phyloP scores from a whole-genome alignment of 441 rosid genomes.

The Populus trichocarpa region DNA sequence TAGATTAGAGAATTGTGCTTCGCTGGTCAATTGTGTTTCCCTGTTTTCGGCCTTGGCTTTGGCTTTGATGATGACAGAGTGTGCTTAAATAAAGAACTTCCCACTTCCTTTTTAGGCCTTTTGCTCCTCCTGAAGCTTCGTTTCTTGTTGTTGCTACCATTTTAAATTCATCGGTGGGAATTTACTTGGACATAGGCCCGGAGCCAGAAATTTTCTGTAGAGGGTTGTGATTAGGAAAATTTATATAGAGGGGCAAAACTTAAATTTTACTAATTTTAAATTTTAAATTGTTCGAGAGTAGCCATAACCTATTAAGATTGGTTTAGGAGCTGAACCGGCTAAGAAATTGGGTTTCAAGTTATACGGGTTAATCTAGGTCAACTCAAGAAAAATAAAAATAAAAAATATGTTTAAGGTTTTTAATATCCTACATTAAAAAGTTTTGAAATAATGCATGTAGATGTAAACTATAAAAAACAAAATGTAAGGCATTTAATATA shows the following conservation, averaged over 20 bases:
- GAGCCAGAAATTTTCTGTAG: neutral
- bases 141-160: neutral
- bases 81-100: neutral
- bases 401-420: no score
- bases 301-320: no score
- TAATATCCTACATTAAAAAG: no score
- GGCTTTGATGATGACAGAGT: neutral
- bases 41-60: neutral
- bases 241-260: neutral
- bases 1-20: neutral
- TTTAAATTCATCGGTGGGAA: no score
- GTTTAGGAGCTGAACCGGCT: no score
- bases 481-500: no score
- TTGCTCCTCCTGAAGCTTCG: neutral
- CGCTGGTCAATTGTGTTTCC: neutral
- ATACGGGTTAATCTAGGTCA: rapidly evolving
- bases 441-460: no score
- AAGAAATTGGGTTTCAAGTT: no score
- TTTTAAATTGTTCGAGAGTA: neutral
- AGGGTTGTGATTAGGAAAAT: no score
- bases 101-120: neutral
- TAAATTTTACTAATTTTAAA: no score
- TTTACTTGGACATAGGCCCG: neutral
- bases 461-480: no score
- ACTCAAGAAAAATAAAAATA: no score